Conservation (phyloP, 495 filamentous ascomycete genomes). For the Penicillium soppii region DNA sequence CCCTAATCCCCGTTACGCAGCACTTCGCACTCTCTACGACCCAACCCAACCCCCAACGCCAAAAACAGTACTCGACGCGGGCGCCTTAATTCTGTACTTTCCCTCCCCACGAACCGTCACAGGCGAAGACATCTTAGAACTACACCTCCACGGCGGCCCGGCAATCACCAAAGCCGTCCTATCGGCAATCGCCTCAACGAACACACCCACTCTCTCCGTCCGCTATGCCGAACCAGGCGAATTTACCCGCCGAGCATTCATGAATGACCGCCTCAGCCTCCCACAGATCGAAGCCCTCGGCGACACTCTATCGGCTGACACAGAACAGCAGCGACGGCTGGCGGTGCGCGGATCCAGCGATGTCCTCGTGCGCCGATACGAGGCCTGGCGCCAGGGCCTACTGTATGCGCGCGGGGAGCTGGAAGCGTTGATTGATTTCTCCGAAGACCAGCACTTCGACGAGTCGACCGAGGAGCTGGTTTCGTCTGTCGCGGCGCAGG, state of each 20-base stretch:
- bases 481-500: slow-evolving; percentile 61
- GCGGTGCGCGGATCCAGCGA: slow-evolving; percentile 77
- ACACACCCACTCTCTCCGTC: slow-evolving; percentile 38
- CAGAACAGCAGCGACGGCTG: slow-evolving; percentile 87
- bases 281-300: slow-evolving; percentile 93
- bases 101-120: slow-evolving; percentile 81
- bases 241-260: slow-evolving; percentile 90
- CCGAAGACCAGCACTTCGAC: slow-evolving; percentile 96
- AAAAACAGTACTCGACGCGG: slow-evolving; percentile 69
- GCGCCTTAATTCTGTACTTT: slow-evolving; percentile 85
- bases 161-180: slow-evolving; percentile 87
- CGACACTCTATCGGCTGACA: slow-evolving; percentile 81
- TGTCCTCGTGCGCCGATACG: slow-evolving; percentile 73
- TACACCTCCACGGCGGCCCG: slow-evolving; percentile 91
- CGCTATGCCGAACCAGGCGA: slow-evolving; percentile 95
- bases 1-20: slow-evolving; percentile 74
- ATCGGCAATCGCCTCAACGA: slow-evolving; percentile 62
- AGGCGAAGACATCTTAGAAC: slow-evolving; percentile 87
- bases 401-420: slow-evolving; percentile 84
- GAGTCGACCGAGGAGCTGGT: slow-evolving; percentile 75
- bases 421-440: slow-evolving; percentile 95
- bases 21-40: slow-evolving; percentile 72
- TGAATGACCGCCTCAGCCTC: slow-evolving; percentile 80
- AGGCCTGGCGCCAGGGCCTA: slow-evolving; percentile 74
- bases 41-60: slow-evolving; percentile 45